Conservation (phyloP, 371 early-diverging fungal genomes). For the Umbelopsis sp. region DNA sequence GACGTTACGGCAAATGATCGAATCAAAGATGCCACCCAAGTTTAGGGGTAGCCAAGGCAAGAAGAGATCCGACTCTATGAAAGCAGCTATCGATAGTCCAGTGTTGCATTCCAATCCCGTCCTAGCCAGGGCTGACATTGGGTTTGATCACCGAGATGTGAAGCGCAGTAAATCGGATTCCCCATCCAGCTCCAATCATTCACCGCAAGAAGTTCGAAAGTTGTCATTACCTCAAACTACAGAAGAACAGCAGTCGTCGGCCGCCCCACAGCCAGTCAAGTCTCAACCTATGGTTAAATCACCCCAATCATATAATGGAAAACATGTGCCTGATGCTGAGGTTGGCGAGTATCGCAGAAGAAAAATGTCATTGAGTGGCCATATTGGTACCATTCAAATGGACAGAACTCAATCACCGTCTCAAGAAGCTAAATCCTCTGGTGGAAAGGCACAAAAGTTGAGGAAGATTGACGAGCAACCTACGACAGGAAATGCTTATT, state of each 20-base stretch:
- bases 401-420: constrained; percentile 1
- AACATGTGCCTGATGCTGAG: neutral
- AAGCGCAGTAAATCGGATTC: constrained; percentile 15
- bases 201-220: neutral
- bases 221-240: neutral
- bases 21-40: constrained; percentile 15
- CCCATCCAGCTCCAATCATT: neutral
- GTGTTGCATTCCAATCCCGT: neutral
- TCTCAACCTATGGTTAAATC: neutral
- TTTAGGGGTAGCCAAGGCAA: constrained; percentile 13
- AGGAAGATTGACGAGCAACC: neutral
- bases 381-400: neutral
- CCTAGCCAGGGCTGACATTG: too few species aligned
- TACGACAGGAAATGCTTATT: neutral
- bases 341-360: constrained; percentile 2
- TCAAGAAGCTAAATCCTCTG: neutral
- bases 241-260: neutral
- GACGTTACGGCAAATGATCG: constrained; percentile 11
- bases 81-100: neutral
- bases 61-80: constrained; percentile 4
- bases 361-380: neutral
- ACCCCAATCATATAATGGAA: neutral
- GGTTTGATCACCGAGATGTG: neutral
- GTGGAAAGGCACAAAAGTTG: neutral
- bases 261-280: neutral